Evolutionary conservation across 768 basidiomycete species (phyloP).

Genomic region (Tricholoma sp.): DNA sequence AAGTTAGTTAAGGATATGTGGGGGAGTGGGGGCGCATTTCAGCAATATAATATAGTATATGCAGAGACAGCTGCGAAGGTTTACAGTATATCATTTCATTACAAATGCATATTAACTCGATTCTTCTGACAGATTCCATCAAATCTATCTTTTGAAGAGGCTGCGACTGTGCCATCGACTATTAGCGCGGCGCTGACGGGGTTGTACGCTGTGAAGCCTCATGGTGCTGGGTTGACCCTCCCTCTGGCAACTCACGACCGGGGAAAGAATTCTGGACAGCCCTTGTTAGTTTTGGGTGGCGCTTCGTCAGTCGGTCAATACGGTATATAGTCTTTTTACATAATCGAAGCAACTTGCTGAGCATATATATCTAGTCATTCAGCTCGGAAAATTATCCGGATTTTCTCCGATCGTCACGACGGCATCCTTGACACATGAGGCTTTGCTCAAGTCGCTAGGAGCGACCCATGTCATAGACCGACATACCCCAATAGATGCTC

Average conservation of each 20-base stretch:
- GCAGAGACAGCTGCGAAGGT: slow-evolving; percentile 15
- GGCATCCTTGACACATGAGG: slow-evolving; percentile 21
- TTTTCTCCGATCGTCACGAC: slow-evolving; percentile 40
- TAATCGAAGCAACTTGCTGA: not conserved
- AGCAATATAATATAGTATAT: slow-evolving; percentile 21
- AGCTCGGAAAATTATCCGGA: slow-evolving; percentile 31
- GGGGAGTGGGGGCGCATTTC: no score
- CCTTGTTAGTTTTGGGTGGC: slow-evolving; percentile 23
- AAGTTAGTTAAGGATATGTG: no score
- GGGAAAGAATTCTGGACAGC: slow-evolving; percentile 21
- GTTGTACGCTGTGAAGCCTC: slow-evolving; percentile 29
- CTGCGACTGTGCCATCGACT: no score
- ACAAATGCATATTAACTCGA: no score
- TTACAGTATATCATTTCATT: no score
- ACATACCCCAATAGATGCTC: not conserved
- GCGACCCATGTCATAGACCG: slow-evolving; percentile 35
- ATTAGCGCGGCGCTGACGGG: slow-evolving; percentile 30
- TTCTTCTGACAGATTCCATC: slow-evolving; percentile 19
- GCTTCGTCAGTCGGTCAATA: slow-evolving; percentile 21
- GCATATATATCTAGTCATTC: slow-evolving; percentile 20
- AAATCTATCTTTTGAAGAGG: slow-evolving; percentile 31
- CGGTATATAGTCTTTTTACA: slow-evolving; percentile 10
- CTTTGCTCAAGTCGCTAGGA: slow-evolving; percentile 30
- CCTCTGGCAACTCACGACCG: slow-evolving; percentile 18
- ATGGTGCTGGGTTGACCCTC: slow-evolving; percentile 11